Conservation (phyloP, 805 yeast species). For the Yamadazyma laniorum region DNA sequence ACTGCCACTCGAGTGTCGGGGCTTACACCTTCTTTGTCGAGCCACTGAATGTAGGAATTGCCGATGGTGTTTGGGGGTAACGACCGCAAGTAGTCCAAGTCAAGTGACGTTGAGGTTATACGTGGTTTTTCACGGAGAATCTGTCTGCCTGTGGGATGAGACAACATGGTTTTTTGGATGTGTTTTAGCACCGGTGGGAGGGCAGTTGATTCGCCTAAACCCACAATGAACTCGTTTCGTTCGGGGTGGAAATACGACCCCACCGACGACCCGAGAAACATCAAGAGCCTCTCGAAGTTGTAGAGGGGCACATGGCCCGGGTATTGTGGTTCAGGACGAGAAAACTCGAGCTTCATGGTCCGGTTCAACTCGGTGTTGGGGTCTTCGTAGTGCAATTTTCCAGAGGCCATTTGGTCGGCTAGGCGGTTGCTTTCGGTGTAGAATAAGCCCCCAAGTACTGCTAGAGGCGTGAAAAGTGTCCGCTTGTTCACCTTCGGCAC, state of each 20-base stretch:
- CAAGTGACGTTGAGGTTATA: constrained; percentile 69
- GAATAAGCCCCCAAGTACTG: constrained; percentile 25
- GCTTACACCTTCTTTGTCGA: constrained; percentile 81
- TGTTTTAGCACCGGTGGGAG: constrained; percentile 60
- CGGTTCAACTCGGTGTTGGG: constrained; percentile 29
- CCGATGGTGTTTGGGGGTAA: constrained; percentile 77
- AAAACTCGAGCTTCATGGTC: constrained; percentile 26
- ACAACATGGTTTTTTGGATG: constrained; percentile 71
- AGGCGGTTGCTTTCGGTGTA: constrained; percentile 47
- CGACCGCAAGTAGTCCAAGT: constrained; percentile 56
- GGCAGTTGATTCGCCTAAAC: constrained; percentile 89
- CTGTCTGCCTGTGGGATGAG: constrained; percentile 71
- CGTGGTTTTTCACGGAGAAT: constrained; percentile 79
- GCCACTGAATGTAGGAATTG: constrained; percentile 74
- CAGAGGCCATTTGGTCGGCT: constrained; percentile 60
- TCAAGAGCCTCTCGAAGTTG: constrained; percentile 54
- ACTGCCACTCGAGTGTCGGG: constrained; percentile 94
- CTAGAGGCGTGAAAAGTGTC: constrained; percentile 4
- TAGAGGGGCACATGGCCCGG: constrained; percentile 80
- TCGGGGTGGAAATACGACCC: constrained; percentile 80
- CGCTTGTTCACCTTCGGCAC: not conserved
- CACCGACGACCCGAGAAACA: constrained; percentile 71
- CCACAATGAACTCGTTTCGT: constrained; percentile 70
- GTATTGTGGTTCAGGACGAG: constrained; percentile 48
- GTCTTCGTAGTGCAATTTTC: constrained; percentile 42